Base-by-base conservation (phyloP, 805 yeast species). In the Suhomyces pyralidae region DNA sequence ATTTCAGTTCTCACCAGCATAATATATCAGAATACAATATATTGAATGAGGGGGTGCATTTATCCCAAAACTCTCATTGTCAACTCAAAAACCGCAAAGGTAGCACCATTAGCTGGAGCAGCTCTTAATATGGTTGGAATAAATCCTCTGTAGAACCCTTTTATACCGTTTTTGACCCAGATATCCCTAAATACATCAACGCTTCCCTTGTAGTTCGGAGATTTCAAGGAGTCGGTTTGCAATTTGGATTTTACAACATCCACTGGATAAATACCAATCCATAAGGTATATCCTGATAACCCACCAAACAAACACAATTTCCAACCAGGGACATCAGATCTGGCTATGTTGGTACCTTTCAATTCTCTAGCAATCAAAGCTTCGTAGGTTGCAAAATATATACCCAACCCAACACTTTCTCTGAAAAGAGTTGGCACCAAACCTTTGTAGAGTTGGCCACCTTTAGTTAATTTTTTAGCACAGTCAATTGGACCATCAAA, bases 21-120 rank as follows among this genome's bases (percentile, higher is more conserved):
- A 38, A 17, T 12, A 38, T 36, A 38, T 17, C 9, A 17, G 10
- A 9, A 38, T 36, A 28, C 7, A 26, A 28, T 28, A 28, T 36
- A 24, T 7, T 15, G 3, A 36, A 36, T 36, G 14, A 36, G 12
- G 10, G 40, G 40, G 7, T 5, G 40, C 22, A 15, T 15, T 56
- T 57, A 78, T 53, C 67, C 74, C 45, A 82, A 64, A 25, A 76
- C 60, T 71, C 96, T 83, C 88, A 92, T 86, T 4, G 97, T 88
- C 48, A 87, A 71, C 70, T 94, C 99, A 67, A 94, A 94, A 2
- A 96, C 91, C 44, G 90, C 86, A 72, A 94, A 94, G 0, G 99
- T 96, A 28, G 96, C 96, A 42, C 97, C 99, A 67, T 94, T 96
- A 3, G 96, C 99, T 0, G 99, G 99, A 3, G 97, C 96, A 48